Conservation (phyloP, 169 alveolate genomes). For the Theileria sp. region DNA sequence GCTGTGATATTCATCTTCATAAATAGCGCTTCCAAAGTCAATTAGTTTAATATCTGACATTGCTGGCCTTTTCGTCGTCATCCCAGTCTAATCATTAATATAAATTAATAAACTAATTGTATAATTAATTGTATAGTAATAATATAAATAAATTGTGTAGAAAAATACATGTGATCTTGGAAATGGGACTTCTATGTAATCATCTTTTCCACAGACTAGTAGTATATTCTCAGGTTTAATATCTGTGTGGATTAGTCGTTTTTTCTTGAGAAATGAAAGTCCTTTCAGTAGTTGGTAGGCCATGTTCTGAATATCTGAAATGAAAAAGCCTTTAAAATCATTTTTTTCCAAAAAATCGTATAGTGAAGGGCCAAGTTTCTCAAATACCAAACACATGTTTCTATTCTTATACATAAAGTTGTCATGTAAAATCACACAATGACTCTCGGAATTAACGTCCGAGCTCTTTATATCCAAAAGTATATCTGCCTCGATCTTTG, state of each 20-base stretch:
- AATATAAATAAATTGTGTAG: background rate
- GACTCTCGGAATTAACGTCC: conserved; percentile 84
- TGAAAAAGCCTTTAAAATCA: conserved; percentile 89
- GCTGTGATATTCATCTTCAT: conserved; percentile 92
- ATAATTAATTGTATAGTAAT: background rate
- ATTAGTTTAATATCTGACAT: conserved; percentile 88
- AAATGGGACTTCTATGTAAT: conserved; percentile 70
- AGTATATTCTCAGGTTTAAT: conserved; percentile 96
- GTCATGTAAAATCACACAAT: conserved; percentile 87
- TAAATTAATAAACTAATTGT: background rate
- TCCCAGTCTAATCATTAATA: conserved; percentile 48
- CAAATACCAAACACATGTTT: conserved; percentile 93
- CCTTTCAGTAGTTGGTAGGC: conserved; percentile 91
- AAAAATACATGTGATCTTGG: conserved; percentile 64
- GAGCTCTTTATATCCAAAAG: conserved; percentile 81
- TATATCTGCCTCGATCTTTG: conserved; percentile 94
- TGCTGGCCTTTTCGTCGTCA: conserved; percentile 77
- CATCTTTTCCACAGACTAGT: conserved; percentile 72
- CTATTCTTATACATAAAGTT: conserved; percentile 84
- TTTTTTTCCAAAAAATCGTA: conserved; percentile 91
- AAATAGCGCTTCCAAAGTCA: conserved; percentile 99
- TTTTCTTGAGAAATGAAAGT: conserved; percentile 86
- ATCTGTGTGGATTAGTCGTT: conserved; percentile 96
- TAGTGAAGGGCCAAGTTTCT: conserved; percentile 92
- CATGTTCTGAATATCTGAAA: conserved; percentile 87